Base-by-base conservation (phyloP, 2,329 filamentous ascomycete species). In the Beauveria asiatica region DNA sequence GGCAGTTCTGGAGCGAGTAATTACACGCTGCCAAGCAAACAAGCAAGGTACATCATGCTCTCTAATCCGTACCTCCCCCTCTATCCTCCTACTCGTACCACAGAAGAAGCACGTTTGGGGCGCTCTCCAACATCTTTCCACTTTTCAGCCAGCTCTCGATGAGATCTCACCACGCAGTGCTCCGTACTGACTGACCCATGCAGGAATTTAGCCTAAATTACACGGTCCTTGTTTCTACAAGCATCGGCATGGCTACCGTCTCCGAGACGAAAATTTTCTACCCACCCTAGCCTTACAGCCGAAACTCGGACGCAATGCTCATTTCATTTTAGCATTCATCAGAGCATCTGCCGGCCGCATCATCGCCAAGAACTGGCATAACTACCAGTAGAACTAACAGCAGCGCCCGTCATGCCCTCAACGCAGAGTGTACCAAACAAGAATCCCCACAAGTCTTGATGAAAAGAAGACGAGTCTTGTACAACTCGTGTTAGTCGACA, bases 71-170 rank as follows among this genome's bases (percentile, higher is more conserved):
- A 48, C 54, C 27, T 30, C 27, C 27, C 27, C 33, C 33, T 33
- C 30, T 37, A 5, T 11, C 5, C 21, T 49, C 5, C 30, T 57
- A 33, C 44, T 37, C 3, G 54, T 57, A 46, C 30, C 19, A 39
- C 54, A 39, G 11, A 30, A 41, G 55, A 25, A 51, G 33, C 55
- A 50, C 37, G 55, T 51, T 58, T 50, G 55, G 37, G 55, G 55
- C 37, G 46, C 33, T 27, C 46, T 58, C 55, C 56, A 51, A 46
- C 57, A 59, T 45, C 39, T 33, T 39, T 42, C 57, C 49, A 42
- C 57, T 25, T 59, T 59, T 59, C 55, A 27, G 44, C 33, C 45
- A 50, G 21, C 30, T 49, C 13, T 53, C 57, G 57, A 59, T 53
- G 23, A 59, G 57, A 59, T 59, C 57, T 52, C 37, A 46, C 39